A percentile compares a stretch with the other conserved stretches of the same genome.
Evolutionary conservation across 1,284 basidiomycete genomes (phyloP).

Genomic region (Fomitiporia mediterranea): DNA sequence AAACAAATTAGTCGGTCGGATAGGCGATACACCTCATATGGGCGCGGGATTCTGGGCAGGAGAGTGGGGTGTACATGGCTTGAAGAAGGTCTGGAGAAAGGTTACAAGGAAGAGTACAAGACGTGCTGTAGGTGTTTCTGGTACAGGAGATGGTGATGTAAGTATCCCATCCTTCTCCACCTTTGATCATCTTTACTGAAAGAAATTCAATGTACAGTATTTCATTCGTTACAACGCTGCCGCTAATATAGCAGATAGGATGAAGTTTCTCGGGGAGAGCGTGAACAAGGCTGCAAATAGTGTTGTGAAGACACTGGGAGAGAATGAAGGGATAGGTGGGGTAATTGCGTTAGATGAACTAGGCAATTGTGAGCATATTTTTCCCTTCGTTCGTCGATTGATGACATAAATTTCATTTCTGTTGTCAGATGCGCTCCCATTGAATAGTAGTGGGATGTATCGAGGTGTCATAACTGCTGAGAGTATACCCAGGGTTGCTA

Average conservation of each 20-base stretch:
- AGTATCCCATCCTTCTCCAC: slow-evolving; percentile 23
- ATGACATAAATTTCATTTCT: not conserved
- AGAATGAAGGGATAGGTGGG: slow-evolving; percentile 60
- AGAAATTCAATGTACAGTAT: slow-evolving; percentile 41
- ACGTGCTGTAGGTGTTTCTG: slow-evolving; percentile 69
- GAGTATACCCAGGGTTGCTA: slow-evolving; percentile 65
- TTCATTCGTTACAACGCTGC: slow-evolving; percentile 71
- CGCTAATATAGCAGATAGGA: slow-evolving; percentile 59
- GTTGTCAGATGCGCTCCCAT: slow-evolving; percentile 54
- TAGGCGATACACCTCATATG: slow-evolving; percentile 78
- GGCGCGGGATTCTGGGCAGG: slow-evolving; percentile 81
- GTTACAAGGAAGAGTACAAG: slow-evolving; percentile 33
- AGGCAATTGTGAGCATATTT: slow-evolving; percentile 48
- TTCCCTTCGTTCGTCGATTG: not conserved
- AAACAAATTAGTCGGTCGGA: slow-evolving; percentile 76
- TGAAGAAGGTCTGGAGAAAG: slow-evolving; percentile 38
- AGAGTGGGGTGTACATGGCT: slow-evolving; percentile 53
- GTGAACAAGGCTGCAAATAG: slow-evolving; percentile 48
- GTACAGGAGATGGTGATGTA: slow-evolving; percentile 83
- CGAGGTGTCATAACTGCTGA: slow-evolving; percentile 67
- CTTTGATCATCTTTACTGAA: not conserved
- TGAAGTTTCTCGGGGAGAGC: slow-evolving; percentile 56
- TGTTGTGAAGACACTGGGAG: slow-evolving; percentile 52
- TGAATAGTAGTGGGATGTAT: slow-evolving; percentile 80
- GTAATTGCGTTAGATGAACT: slow-evolving; percentile 63